Conservation (phyloP, 768 basidiomycete species). For the Leucocoprinus sp. region DNA sequence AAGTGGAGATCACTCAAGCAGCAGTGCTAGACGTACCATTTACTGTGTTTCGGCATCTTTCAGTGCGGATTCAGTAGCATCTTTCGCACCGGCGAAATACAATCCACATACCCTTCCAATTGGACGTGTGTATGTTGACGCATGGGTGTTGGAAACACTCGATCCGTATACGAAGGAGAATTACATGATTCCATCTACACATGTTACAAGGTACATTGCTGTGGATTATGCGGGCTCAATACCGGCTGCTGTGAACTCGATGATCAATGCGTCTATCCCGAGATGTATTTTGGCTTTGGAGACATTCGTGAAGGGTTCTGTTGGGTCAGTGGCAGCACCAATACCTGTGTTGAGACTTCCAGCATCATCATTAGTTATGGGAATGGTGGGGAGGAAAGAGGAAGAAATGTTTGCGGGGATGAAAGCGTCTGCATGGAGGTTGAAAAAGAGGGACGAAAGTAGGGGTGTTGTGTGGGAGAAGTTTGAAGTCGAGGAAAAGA, state of each 20-base stretch:
- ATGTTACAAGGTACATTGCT: constrained; percentile 77
- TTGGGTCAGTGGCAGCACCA: constrained; percentile 33
- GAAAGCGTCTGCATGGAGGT: constrained; percentile 43
- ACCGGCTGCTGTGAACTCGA: constrained; percentile 76
- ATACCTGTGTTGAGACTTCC: constrained; percentile 68
- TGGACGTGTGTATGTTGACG: constrained; percentile 81
- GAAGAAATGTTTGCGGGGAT: constrained; percentile 32
- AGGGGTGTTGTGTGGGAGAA: constrained; percentile 48
- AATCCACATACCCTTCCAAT: constrained; percentile 70
- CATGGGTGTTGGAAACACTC: constrained; percentile 93
- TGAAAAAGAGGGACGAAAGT: constrained; percentile 51
- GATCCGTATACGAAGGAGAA: constrained; percentile 94
- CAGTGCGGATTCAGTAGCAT: constrained; percentile 50
- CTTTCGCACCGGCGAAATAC: constrained; percentile 58
- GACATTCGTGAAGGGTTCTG: constrained; percentile 47
- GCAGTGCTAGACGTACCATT: constrained; percentile 49
- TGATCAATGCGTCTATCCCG: constrained; percentile 75
- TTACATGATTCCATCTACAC: constrained; percentile 88
- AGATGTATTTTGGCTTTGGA: constrained; percentile 69
- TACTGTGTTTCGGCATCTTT: constrained; percentile 83
- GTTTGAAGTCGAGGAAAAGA: constrained; percentile 41
- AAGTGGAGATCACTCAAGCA: constrained; percentile 17
- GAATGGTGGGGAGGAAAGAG: constrained; percentile 34
- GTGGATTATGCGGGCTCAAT: constrained; percentile 84
- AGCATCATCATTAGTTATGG: constrained; percentile 48